These are phyloP conservation scores for Cydonia oblonga DNA, from an alignment of 331 rosid species.

Conservation along the genomic window DNA sequence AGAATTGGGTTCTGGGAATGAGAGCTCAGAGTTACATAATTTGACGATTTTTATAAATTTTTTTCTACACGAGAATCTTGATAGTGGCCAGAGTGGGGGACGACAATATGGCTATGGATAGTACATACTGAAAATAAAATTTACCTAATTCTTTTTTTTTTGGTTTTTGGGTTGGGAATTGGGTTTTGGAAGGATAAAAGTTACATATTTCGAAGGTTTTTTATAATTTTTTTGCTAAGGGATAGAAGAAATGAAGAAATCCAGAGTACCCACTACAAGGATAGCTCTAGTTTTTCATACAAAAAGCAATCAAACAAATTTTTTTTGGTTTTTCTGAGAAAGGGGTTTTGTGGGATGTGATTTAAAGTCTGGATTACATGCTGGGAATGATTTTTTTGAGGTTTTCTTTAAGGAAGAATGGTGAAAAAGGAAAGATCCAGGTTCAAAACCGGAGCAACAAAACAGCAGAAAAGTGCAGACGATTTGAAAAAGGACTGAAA, in stretches of 20 bases:
- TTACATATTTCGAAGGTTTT: slow-evolving; percentile 30
- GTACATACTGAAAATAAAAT: not conserved
- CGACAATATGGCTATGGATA: not conserved
- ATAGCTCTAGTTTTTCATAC: not conserved
- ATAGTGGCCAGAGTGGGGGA: slow-evolving; percentile 8
- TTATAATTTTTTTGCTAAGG: slow-evolving; percentile 29
- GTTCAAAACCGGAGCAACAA: not conserved
- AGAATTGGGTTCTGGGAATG: not conserved
- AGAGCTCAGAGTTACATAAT: slow-evolving; percentile 38
- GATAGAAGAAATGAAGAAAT: not conserved
- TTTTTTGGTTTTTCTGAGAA: not conserved
- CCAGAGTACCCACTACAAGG: slow-evolving; percentile 14
- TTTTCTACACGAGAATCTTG: slow-evolving; percentile 14
- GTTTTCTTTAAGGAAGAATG: not conserved
- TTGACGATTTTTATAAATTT: slow-evolving; percentile 28
- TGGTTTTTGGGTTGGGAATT: not conserved
- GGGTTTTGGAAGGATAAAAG: not conserved
- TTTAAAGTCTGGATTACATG: not conserved
- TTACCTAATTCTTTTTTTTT: not conserved
- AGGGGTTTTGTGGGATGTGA: not conserved
- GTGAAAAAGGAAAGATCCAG: not conserved
- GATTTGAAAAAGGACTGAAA: not conserved
- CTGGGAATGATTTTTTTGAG: slow-evolving; percentile 5
- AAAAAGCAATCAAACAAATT: not conserved
- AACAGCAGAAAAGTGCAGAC: not conserved